Evolutionary conservation across 257 asterid species (phyloP).

Genomic region (Solanum chilense): DNA sequence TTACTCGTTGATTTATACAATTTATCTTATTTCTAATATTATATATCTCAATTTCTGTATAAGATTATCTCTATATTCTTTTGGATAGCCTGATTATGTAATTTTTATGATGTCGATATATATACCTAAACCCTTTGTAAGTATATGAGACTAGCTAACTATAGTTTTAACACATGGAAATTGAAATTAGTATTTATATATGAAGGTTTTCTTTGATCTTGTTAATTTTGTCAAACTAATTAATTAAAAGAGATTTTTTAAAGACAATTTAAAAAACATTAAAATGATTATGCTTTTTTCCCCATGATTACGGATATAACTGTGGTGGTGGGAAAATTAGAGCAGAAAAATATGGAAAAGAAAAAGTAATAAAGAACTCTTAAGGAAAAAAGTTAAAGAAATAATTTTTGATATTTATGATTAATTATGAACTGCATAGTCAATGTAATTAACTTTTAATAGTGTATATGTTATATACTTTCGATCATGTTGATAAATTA

Average conservation of each 20-base stretch:
- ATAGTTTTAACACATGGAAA: not conserved
- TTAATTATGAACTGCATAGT: not conserved
- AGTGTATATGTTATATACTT: too few relatives aligned
- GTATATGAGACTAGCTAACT: not conserved
- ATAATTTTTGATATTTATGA: too few relatives aligned
- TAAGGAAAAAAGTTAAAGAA: not conserved
- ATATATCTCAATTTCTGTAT: not conserved
- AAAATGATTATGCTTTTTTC: not conserved
- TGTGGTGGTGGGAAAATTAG: not conserved
- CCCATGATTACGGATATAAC: not conserved
- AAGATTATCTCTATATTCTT: not conserved
- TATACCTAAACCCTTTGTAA: not conserved
- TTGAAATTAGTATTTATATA: not conserved
- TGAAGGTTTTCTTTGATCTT: not conserved
- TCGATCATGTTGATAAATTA: not conserved
- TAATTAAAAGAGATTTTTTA: not conserved
- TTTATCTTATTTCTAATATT: not conserved
- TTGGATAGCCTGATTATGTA: not conserved
- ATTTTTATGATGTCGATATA: not conserved
- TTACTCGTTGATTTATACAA: too few relatives aligned
- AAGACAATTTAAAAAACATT: not conserved
- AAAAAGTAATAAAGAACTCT: not conserved
- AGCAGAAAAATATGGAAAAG: not conserved
- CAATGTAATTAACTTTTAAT: not conserved
- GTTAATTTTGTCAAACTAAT: not conserved